Evolutionary conservation across 805 yeast genomes (phyloP).

Genomic region (Kodamaea kakaduensis): DNA sequence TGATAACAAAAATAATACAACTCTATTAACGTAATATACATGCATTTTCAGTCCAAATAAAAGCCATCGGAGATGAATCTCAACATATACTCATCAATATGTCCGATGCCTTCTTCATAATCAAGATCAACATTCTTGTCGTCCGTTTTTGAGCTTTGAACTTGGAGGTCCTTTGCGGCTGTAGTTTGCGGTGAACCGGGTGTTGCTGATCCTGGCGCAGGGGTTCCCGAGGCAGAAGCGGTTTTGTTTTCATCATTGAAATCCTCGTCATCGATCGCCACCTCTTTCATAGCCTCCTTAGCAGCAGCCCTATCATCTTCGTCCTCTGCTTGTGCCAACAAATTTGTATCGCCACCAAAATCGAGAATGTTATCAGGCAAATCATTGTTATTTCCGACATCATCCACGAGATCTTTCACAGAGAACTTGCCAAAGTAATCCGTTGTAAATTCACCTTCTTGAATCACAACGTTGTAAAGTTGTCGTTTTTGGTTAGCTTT

Average conservation of each 20-base stretch:
- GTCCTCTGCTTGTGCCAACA: constrained; percentile 91
- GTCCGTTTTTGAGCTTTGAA: constrained; percentile 7
- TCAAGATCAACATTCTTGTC: constrained; percentile 34
- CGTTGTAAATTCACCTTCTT: constrained; percentile 97
- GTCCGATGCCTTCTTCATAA: constrained; percentile 65
- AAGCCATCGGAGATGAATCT: constrained; percentile 81
- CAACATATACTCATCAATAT: constrained; percentile 95
- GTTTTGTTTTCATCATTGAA: constrained; percentile 51
- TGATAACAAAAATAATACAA: not conserved
- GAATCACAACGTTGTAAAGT: constrained; percentile 90
- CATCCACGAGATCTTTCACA: constrained; percentile 79
- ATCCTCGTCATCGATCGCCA: constrained; percentile 79
- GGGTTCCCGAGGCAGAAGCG: constrained; percentile 19
- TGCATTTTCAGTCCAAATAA: constrained; percentile 28
- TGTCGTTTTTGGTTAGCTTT: constrained; percentile 95
- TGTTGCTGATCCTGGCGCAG: constrained; percentile 19
- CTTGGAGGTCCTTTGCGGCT: constrained; percentile 9
- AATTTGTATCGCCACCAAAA: constrained; percentile 35
- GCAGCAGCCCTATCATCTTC: constrained; percentile 91
- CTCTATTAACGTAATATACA: constrained; percentile 1
- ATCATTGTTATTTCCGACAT: constrained; percentile 37
- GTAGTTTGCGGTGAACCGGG: constrained; percentile 8
- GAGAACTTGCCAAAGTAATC: constrained; percentile 89
- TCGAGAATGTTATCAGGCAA: constrained; percentile 41
- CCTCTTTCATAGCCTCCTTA: constrained; percentile 80